Conservation (phyloP, 2,329 filamentous ascomycete species). For the Phaeosphaeria sp. region DNA sequence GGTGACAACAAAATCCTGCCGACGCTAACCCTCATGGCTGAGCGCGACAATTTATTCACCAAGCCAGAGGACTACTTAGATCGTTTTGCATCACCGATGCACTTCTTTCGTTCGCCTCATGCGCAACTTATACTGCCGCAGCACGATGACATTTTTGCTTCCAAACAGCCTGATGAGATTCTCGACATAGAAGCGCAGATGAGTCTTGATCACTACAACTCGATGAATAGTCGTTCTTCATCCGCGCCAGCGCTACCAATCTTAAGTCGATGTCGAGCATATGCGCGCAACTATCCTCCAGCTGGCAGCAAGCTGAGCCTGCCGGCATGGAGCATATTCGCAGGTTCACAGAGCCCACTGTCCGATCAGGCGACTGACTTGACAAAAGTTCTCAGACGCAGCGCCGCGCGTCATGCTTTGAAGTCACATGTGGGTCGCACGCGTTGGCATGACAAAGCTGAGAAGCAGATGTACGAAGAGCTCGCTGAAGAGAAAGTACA, state of each 20-base stretch:
- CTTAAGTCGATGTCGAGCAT: constrained; percentile 38
- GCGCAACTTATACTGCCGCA: constrained; percentile 34
- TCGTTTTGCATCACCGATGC: constrained; percentile 57
- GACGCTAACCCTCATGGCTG: constrained; percentile 34
- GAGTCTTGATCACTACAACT: constrained; percentile 36
- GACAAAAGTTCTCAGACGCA: constrained; percentile 47
- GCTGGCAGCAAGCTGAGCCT: constrained; percentile 48
- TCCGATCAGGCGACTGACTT: constrained; percentile 52
- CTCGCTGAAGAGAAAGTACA: constrained; percentile 29
- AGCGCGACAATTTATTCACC: constrained; percentile 50
- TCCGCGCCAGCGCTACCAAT: constrained; percentile 23
- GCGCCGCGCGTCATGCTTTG: constrained; percentile 44
- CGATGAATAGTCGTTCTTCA: constrained; percentile 17
- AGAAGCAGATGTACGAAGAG: constrained; percentile 39
- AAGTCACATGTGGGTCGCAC: constrained; percentile 30
- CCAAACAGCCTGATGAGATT: constrained; percentile 29
- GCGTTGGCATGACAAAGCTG: constrained; percentile 29
- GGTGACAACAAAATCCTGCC: constrained; percentile 37
- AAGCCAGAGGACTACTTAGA: constrained; percentile 55
- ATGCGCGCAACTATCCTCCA: constrained; percentile 53
- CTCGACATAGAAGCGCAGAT: constrained; percentile 42
- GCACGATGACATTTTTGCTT: constrained; percentile 34
- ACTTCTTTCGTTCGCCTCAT: constrained; percentile 58
- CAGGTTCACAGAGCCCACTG: constrained; percentile 48
- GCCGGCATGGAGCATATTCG: constrained; percentile 51